phyloP scores from a whole-genome alignment of 1,139 yeast species.

The Sugiyamaella sp. region DNA sequence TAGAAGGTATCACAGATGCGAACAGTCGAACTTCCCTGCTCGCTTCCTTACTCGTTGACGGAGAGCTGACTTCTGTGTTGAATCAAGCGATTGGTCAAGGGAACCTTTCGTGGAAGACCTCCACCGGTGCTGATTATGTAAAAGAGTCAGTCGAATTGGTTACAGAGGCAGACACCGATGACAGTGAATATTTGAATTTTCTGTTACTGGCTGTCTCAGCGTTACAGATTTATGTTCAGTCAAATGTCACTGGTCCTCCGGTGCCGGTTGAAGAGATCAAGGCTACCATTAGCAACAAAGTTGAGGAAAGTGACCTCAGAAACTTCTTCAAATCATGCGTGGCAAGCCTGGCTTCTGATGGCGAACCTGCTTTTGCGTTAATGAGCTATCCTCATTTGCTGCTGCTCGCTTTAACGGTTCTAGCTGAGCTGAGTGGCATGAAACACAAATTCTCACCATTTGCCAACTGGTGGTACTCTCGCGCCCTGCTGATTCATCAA shows the following conservation, averaged over 20 bases:
- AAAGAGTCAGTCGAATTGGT: neutral
- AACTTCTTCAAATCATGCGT: constrained; percentile 10
- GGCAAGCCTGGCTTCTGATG: constrained; percentile 30
- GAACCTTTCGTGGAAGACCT: neutral
- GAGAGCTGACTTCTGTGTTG: neutral
- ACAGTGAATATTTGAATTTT: neutral
- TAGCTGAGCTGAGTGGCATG: constrained; percentile 25
- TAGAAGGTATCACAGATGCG: neutral
- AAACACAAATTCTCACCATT: constrained; percentile 22
- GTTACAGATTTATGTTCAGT: constrained; percentile 70
- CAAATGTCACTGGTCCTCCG: constrained; percentile 84
- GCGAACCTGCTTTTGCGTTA: constrained; percentile 43
- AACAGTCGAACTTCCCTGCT: neutral
- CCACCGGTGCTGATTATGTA: constrained; percentile 1
- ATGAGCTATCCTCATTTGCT: constrained; percentile 41
- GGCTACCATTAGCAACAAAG: neutral
- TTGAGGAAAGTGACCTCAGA: neutral
- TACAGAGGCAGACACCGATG: neutral
- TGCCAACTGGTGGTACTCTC: constrained; percentile 41
- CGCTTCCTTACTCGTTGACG: constrained; percentile 4
- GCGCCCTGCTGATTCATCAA: constrained; percentile 44
- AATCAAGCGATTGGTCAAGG: neutral
- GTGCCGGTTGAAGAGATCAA: constrained; percentile 43
- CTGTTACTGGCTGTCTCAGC: constrained; percentile 45
- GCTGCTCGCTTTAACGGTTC: constrained; percentile 32